Conservation (phyloP, 352 stramenopile species). For the Thraustochytrium sp. region DNA sequence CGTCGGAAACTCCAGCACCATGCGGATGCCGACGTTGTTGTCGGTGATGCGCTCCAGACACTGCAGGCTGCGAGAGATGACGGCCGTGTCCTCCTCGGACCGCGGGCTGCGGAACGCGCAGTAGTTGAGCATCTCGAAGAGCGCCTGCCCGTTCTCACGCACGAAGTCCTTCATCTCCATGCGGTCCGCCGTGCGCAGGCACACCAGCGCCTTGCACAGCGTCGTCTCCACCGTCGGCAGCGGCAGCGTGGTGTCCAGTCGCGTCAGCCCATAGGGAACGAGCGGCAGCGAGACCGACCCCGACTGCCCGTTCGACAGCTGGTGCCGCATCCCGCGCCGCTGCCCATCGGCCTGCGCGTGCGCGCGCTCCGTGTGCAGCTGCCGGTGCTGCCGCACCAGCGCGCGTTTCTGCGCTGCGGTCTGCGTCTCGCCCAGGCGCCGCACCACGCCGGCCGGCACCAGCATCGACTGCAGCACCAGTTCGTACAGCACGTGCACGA, state of each 20-base stretch:
- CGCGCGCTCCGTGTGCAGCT: neutral
- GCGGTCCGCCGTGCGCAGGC: neutral
- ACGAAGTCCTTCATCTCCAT: neutral
- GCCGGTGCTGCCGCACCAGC: neutral
- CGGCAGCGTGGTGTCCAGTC: neutral
- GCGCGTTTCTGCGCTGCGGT: neutral
- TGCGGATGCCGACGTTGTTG: neutral
- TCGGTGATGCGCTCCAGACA: conserved; percentile 2
- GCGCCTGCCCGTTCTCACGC: neutral
- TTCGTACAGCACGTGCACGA: no score
- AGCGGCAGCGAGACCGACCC: neutral
- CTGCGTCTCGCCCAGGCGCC: no score
- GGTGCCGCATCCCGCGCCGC: neutral
- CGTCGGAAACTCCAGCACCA: neutral
- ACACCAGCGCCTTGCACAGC: neutral
- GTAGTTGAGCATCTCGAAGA: neutral
- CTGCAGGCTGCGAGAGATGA: neutral
- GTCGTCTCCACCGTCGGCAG: neutral
- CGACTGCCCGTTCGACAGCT: neutral
- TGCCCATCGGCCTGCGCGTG: neutral
- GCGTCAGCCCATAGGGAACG: neutral
- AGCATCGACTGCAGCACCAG: no score
- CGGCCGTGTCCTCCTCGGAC: neutral
- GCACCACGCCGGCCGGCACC: no score
- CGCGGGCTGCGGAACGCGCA: neutral